A percentile compares a stretch with the other conserved stretches of the same genome.
These are phyloP conservation scores for Yamadazyma diddensiae DNA, from an alignment of 1,139 yeast genomes.

Conservation along the genomic window DNA sequence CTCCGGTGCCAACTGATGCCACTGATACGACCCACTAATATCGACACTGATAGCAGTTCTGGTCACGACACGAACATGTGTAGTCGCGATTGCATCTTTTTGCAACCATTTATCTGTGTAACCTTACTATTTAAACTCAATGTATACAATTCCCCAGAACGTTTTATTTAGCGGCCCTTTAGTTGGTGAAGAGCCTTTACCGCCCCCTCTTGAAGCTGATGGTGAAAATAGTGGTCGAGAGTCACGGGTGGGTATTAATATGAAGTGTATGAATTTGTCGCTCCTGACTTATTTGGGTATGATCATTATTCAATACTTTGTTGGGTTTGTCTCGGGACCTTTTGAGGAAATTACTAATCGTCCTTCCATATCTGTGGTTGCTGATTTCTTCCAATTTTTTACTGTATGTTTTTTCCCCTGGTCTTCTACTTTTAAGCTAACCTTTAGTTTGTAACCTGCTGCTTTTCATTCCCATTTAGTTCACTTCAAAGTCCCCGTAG, in stretches of 20 bases:
- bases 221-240: too few species aligned
- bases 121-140: not conserved
- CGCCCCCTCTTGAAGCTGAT: too few species aligned
- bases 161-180: slow-evolving; percentile 5
- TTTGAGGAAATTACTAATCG: slow-evolving; percentile 41
- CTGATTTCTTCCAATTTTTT: slow-evolving; percentile 24
- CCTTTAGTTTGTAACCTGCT: slow-evolving; percentile 24
- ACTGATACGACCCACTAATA: too few species aligned
- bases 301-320: slow-evolving; percentile 36
- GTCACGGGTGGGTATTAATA: too few species aligned
- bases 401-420: slow-evolving; percentile 23
- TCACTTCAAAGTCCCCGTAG: slow-evolving; percentile 15
- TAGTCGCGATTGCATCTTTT: too few species aligned
- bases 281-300: slow-evolving; percentile 27
- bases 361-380: slow-evolving; percentile 30
- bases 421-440: slow-evolving; percentile 8
- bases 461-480: slow-evolving; percentile 13
- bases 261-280: too few species aligned
- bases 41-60: not conserved
- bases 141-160: slow-evolving; percentile 8
- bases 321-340: slow-evolving; percentile 40
- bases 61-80: not conserved
- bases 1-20: slow-evolving; percentile 24
- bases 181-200: not conserved
- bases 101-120: slow-evolving; percentile 2